Percentiles rank a stretch among this genome's conserved stretches.
These are phyloP conservation scores for Brassica carinata DNA, from an alignment of 345 rosid genomes.

Conservation along the genomic window DNA sequence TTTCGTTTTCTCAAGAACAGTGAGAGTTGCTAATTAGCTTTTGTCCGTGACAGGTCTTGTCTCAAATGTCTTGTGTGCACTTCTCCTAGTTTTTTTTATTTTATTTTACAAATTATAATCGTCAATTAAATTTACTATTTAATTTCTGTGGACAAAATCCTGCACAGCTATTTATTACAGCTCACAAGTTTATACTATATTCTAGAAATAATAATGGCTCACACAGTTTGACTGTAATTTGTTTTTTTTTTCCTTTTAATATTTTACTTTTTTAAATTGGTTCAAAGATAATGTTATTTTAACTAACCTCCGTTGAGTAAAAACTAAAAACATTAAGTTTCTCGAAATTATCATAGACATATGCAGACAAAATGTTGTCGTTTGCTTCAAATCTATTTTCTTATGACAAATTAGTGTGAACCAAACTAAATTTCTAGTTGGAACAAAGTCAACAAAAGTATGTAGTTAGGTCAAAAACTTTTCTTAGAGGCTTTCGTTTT, in stretches of 20 bases:
- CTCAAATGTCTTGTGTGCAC: conserved; percentile 30
- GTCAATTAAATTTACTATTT: conserved; percentile 23
- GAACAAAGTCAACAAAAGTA: conserved; percentile 29
- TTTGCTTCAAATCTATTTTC: not conserved
- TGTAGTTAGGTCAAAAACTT: conserved; percentile 33
- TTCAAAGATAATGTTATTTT: not conserved
- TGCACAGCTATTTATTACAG: conserved; percentile 36
- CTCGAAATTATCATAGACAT: not conserved
- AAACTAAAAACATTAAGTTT: not conserved
- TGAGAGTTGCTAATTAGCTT: conserved; percentile 46
- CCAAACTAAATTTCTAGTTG: conserved; percentile 31
- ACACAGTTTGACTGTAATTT: conserved; percentile 19
- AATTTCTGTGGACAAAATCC: conserved; percentile 22
- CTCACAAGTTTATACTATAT: conserved; percentile 12
- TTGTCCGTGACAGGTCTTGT: conserved; percentile 19
- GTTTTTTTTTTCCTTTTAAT: not conserved
- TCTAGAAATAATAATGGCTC: conserved; percentile 3
- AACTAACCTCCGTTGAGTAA: not conserved
- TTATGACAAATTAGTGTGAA: conserved; percentile 23
- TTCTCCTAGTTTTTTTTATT: not conserved
- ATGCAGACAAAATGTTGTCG: conserved; percentile 11
- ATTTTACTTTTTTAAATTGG: conserved; percentile 8
- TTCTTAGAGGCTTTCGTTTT: conserved; percentile 8
- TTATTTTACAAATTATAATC: not conserved
- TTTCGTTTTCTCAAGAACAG: conserved; percentile 44